Percentiles rank a stretch among this genome's conserved stretches.
phyloP scores from a whole-genome alignment of 1,139 yeast genomes.

The Sugiyamaella paludigena region DNA sequence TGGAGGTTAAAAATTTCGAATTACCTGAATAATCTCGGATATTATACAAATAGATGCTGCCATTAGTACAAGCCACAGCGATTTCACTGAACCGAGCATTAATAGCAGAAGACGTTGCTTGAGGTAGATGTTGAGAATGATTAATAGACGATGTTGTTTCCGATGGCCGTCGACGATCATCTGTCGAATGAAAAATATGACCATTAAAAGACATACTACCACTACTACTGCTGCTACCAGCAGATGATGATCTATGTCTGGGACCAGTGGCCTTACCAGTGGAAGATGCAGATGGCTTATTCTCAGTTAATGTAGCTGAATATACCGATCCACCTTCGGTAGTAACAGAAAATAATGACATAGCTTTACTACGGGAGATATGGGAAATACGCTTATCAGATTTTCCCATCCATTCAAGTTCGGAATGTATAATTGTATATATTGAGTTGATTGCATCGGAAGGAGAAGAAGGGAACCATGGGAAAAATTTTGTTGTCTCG shows the following conservation, averaged over 20 bases:
- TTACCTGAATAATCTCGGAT: slow-evolving; percentile 38
- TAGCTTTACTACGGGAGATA: slow-evolving; percentile 26
- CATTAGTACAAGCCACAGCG: slow-evolving; percentile 37
- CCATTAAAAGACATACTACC: slow-evolving; percentile 17
- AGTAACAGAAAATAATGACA: slow-evolving; percentile 28
- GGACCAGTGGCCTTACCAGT: background rate
- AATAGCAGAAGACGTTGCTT: slow-evolving; percentile 33
- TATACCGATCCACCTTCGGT: slow-evolving; percentile 18
- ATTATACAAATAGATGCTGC: slow-evolving; percentile 36
- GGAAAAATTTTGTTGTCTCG: slow-evolving; percentile 5
- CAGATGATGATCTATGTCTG: background rate
- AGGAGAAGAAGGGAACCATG: slow-evolving; percentile 4
- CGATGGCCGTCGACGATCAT: slow-evolving; percentile 5
- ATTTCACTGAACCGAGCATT: slow-evolving; percentile 40
- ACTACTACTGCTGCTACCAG: background rate
- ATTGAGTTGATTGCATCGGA: background rate
- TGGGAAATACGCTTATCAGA: slow-evolving; percentile 15
- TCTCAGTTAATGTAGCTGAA: slow-evolving; percentile 21
- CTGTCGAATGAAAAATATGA: slow-evolving; percentile 25
- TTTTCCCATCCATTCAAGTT: slow-evolving; percentile 30
- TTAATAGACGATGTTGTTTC: slow-evolving; percentile 4
- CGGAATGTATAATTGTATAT: slow-evolving; percentile 15
- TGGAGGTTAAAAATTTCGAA: slow-evolving; percentile 27
- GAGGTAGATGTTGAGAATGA: slow-evolving; percentile 14
- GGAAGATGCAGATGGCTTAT: slow-evolving; percentile 9